Evolutionary conservation across 805 yeast genomes (phyloP), one percentile per base, ranked within the genome.

Genomic region (Myxozyma melibiosi): DNA sequence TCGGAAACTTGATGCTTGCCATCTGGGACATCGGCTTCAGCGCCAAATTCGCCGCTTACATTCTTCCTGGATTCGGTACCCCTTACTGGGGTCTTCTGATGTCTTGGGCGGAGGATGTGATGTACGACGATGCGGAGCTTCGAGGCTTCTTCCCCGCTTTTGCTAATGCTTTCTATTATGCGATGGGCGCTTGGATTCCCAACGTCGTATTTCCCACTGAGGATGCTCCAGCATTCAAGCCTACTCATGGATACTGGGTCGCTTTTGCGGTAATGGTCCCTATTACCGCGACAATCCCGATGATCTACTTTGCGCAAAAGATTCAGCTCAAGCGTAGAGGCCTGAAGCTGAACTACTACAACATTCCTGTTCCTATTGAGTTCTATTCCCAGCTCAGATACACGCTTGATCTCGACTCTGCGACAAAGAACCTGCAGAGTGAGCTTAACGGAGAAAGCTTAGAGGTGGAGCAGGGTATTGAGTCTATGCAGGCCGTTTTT

Each of bases 11-110:
- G 11, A 71, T 82, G 39, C 70, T 82, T 55, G 82, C 84, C 2
- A 78, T 76, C 6, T 83, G 86, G 86, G 48, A 78, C 47, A 79
- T 83, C 13, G 73, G 78, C 2, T 81, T 80, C 64, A 65, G 76
- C 13, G 82, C 81, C 3, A 82, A 80, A 65, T 81, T 84, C 83
- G 82, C 80, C 70, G 86, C 83, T 0, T 83, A 76, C 69, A 74
- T 80, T 65, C 66, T 82, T 37, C 82, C 78, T 57, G 81, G 80
- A 66, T 76, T 79, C 55, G 84, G 84, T 4, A 78, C 84, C 80
- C 81, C 84, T 11, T 78, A 77, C 76, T 84, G 85, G 3, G 81
- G 85, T 0, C 80, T 80, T 0, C 67, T 81, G 18, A 82, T 81
- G 66, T 74, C 82, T n/a, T 82, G 84, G 84, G 79, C 78, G 50